A percentile compares a stretch with the other conserved stretches of the same genome.
phyloP scores from a whole-genome alignment of 2,329 filamentous ascomycete genomes.

The Penicillium sp. region DNA sequence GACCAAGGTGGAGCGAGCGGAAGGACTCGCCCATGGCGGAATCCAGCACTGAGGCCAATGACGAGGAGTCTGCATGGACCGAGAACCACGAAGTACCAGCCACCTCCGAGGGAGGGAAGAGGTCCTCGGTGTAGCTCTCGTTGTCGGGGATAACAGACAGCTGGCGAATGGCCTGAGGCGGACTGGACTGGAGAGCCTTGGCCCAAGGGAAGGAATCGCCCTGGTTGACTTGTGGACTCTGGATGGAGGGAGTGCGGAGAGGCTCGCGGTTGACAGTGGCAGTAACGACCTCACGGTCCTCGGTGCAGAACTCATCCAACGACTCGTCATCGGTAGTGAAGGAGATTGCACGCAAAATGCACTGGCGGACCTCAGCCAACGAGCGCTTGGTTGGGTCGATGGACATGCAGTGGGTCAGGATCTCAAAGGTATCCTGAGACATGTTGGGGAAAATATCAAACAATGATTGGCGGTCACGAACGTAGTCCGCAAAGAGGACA shows the following conservation, averaged over 20 bases:
- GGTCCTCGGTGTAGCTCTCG: constrained; percentile 78
- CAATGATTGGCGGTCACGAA: constrained; percentile 87
- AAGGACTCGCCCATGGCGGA: constrained; percentile 81
- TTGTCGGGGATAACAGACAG: constrained; percentile 83
- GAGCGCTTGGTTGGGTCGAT: constrained; percentile 89
- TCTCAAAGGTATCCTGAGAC: constrained; percentile 97
- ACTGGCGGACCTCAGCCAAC: constrained; percentile 73
- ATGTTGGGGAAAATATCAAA: constrained; percentile 98
- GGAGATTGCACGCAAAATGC: constrained; percentile 76
- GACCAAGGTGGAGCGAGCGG: constrained; percentile 67
- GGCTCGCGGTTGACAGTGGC: constrained; percentile 89
- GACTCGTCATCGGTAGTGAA: constrained; percentile 94
- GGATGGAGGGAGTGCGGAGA: constrained; percentile 90
- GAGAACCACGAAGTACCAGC: constrained; percentile 74
- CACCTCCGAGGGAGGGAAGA: constrained; percentile 77
- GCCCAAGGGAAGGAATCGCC: constrained; percentile 90
- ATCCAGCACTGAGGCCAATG: constrained; percentile 80
- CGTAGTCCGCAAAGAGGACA: constrained; percentile 89
- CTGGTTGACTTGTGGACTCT: constrained; percentile 77
- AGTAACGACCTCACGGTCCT: constrained; percentile 74
- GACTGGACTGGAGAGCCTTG: constrained; percentile 79
- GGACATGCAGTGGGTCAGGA: constrained; percentile 86
- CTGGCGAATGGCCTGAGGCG: constrained; percentile 73
- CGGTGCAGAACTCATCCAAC: constrained; percentile 90
- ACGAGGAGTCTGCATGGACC: constrained; percentile 74